phyloP scores from a whole-genome alignment of 371 early-diverging fungal genomes.

The Mortierella sp. region DNA sequence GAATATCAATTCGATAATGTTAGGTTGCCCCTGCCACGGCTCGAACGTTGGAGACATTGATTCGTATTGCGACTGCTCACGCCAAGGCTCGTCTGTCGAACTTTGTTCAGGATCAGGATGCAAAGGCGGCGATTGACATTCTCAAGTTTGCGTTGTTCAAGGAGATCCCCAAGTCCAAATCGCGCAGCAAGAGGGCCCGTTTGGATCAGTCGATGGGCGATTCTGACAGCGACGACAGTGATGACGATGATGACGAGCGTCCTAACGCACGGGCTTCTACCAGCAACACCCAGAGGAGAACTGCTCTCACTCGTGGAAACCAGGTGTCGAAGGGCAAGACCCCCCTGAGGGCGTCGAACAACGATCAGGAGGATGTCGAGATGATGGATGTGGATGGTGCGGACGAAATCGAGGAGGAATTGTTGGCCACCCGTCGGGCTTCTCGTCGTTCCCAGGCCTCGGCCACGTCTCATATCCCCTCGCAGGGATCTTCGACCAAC shows the following conservation, averaged over 20 bases:
- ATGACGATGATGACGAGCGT: slow-evolving; percentile 56
- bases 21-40: slow-evolving; percentile 94
- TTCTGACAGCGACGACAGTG: slow-evolving; percentile 56
- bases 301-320: slow-evolving; percentile 7
- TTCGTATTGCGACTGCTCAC: slow-evolving; percentile 98
- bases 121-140: slow-evolving; percentile 86
- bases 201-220: slow-evolving; percentile 44
- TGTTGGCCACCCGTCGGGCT: slow-evolving; percentile 42
- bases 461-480: slow-evolving; percentile 23
- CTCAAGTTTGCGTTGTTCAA: slow-evolving; percentile 94
- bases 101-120: slow-evolving; percentile 89
- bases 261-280: slow-evolving; percentile 3
- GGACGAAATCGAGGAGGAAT: slow-evolving; percentile 61
- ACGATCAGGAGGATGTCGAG: slow-evolving; percentile 54
- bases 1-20: background rate
- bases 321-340: slow-evolving; percentile 43
- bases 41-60: slow-evolving; percentile 98
- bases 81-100: slow-evolving; percentile 95
- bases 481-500: slow-evolving; percentile 33
- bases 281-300: slow-evolving; percentile 16
- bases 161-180: slow-evolving; percentile 80
- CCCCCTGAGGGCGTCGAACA: slow-evolving; percentile 24
- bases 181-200: slow-evolving; percentile 61
- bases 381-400: slow-evolving; percentile 56
- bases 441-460: slow-evolving; percentile 35